phyloP scores from a whole-genome alignment of 768 basidiomycete species.

The Pulveroboletus ravenelii region DNA sequence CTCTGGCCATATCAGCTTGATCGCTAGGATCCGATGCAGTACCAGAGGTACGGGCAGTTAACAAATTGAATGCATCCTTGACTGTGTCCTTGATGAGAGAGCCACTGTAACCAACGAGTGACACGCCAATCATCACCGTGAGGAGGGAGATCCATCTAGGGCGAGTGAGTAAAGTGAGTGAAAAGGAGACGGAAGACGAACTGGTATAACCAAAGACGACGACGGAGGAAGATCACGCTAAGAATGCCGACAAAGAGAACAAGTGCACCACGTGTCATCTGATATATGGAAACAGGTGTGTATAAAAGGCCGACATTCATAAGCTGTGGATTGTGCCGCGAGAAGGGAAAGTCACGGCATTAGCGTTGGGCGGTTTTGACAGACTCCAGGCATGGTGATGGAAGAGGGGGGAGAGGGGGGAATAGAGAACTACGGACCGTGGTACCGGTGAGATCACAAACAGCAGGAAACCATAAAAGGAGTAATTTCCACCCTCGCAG shows the following conservation, averaged over 20 bases:
- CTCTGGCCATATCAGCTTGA: constrained; percentile 60
- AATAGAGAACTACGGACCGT: constrained; percentile 52
- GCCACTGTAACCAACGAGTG: constrained; percentile 82
- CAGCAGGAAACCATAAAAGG: constrained; percentile 83
- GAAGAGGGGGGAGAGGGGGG: constrained; percentile 8
- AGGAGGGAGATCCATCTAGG: constrained; percentile 84
- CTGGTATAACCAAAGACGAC: constrained; percentile 87
- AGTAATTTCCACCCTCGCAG: constrained; percentile 67
- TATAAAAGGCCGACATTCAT: constrained; percentile 97
- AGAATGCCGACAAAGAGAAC: constrained; percentile 92
- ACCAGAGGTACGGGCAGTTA: constrained; percentile 18
- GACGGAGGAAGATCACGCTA: constrained; percentile 84
- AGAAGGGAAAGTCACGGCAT: constrained; percentile 14
- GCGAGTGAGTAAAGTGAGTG: constrained; percentile 1
- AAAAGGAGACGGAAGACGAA: constrained; percentile 29
- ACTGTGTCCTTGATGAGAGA: constrained; percentile 77
- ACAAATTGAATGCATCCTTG: constrained; percentile 38
- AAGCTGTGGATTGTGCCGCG: constrained; percentile 37
- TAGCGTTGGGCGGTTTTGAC: constrained; percentile 10
- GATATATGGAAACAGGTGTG: constrained; percentile 96
- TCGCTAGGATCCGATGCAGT: constrained; percentile 44
- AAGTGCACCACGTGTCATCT: constrained; percentile 91
- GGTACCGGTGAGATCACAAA: constrained; percentile 87
- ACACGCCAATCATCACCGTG: constrained; percentile 83
- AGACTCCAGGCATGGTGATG: constrained; percentile 4